Base-by-base conservation (phyloP, 2,329 filamentous ascomycete genomes). In the Aspergillus sp. region DNA sequence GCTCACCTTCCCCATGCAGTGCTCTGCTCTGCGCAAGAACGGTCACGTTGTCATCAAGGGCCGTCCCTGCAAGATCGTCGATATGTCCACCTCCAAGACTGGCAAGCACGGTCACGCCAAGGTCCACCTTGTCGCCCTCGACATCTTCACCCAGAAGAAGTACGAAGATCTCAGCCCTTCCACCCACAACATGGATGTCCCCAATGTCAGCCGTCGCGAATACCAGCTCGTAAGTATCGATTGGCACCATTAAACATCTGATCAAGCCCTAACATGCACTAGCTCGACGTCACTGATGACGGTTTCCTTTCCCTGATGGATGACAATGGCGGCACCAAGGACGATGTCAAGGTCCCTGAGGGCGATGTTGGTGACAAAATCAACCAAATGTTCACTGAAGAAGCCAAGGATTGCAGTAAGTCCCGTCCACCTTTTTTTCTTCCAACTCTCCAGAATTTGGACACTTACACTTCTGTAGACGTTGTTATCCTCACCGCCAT, bases 101-200 rank as follows among this genome's bases (percentile, higher is more conserved):
- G 95, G 95, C 83, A 99, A 99, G 91, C 95, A 99, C 90, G 95
- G 95, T 81, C 96, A 99, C 90, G 95, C 95, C 83, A 99, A 99
- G 89, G 95, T 99, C 79, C 93, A 99, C 83, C 84, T 99, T 73
- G 89, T 97, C 75, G 95, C 92, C 77, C 87, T 96, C 79, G 95
- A 99, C 80, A 98, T 99, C 85, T 99, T 99, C 89, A 99, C 93
- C 68, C 86, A 86, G 87, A 99, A 97, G 91, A 99, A 99, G 89
- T 86, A 96, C 69, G 95, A 99, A 85, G 96, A 99, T 84, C 88
- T 99, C 64, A 97, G 89, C 81, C 95, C 95, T 71, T 99, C 95
- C 77, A 99, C 95, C 85, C 86, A 88, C 82, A 88, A 80, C 74
- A 81, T 81, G 79, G 91, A 99, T 75, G 95, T 99, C 70, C 96